A percentile compares a stretch with the other conserved stretches of the same genome.
phyloP scores from a whole-genome alignment of 1,284 basidiomycete genomes.

The Moniliella sp. region DNA sequence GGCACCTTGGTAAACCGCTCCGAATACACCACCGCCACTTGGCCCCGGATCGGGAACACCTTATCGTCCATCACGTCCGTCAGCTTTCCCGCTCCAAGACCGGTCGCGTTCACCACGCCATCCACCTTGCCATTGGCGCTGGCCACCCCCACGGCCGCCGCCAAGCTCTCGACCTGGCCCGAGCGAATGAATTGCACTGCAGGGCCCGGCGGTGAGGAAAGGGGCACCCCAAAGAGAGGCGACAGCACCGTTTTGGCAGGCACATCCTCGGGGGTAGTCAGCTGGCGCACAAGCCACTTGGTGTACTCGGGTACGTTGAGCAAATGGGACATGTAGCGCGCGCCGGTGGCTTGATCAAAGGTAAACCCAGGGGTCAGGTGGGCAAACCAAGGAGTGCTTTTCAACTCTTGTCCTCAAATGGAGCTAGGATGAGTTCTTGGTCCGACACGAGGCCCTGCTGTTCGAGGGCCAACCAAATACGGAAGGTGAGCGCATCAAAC shows the following conservation, averaged over 20 bases:
- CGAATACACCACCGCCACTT: slow-evolving; percentile 55
- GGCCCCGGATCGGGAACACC: slow-evolving; percentile 61
- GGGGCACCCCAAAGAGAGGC: slow-evolving; percentile 1
- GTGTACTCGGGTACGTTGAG: slow-evolving; percentile 17
- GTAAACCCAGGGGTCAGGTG: slow-evolving; percentile 7
- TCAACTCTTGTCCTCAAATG: slow-evolving; percentile 6
- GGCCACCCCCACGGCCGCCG: slow-evolving; percentile 5
- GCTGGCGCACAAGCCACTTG: slow-evolving; percentile 10
- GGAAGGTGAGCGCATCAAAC: slow-evolving; percentile 11
- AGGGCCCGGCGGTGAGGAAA: neutral
- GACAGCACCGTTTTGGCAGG: neutral
- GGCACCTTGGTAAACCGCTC: slow-evolving; percentile 37
- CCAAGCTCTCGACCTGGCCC: slow-evolving; percentile 6
- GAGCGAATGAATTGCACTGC: slow-evolving; percentile 9
- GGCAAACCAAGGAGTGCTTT: slow-evolving; percentile 12
- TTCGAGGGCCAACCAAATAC: slow-evolving; percentile 8
- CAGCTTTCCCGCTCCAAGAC: slow-evolving; percentile 26
- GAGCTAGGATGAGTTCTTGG: slow-evolving; percentile 10
- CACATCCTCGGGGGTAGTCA: slow-evolving; percentile 4
- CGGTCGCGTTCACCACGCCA: slow-evolving; percentile 37
- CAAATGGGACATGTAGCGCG: slow-evolving; percentile 13
- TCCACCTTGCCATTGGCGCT: slow-evolving; percentile 3
- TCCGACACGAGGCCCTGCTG: slow-evolving; percentile 8
- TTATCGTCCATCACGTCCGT: slow-evolving; percentile 46
- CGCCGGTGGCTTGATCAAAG: neutral